These are phyloP conservation scores for Avena sativa DNA, from an alignment of 176 grass and related monocot species.

Conservation along the genomic window DNA sequence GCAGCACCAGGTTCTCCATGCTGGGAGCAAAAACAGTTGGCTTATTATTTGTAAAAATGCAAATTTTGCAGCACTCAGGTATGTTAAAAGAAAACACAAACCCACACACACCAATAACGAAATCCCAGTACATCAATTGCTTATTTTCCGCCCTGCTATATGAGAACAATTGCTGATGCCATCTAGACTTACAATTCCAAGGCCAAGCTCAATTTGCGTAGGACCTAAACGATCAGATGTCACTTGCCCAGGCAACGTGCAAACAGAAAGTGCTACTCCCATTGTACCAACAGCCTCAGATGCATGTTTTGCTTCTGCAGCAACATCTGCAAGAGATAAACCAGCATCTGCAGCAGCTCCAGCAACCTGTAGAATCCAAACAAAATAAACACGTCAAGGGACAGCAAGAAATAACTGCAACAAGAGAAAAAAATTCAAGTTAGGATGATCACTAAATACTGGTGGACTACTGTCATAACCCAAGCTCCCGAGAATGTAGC, in stretches of 20 bases:
- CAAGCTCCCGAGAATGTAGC: neutral
- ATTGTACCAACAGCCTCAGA: conserved; percentile 95
- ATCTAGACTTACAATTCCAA: conserved; percentile 94
- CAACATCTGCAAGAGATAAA: conserved; percentile 88
- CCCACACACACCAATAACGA: conserved; percentile 29
- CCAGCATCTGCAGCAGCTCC: conserved; percentile 96
- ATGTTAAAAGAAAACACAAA: conserved; percentile 45
- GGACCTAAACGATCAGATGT: conserved; percentile 94
- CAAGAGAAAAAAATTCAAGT: neutral
- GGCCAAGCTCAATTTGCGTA: conserved; percentile 94
- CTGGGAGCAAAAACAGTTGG: conserved; percentile 53
- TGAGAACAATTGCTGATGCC: conserved; percentile 8
- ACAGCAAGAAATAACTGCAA: conserved; percentile 20
- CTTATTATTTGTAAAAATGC: neutral
- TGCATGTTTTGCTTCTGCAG: conserved; percentile 90
- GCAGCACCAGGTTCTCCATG: conserved; percentile 97
- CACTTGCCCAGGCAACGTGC: conserved; percentile 95
- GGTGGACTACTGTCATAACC: neutral
- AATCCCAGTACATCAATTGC: conserved; percentile 30
- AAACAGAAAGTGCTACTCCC: conserved; percentile 98
- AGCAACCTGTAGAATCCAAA: conserved; percentile 77
- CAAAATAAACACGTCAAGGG: conserved; percentile 9
- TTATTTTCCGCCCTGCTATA: conserved; percentile 31
- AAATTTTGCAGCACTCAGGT: conserved; percentile 17
- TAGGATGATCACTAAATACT: conserved; percentile 24